Conservation (phyloP, 805 yeast genomes). For the Yamadazyma kitorensis region DNA sequence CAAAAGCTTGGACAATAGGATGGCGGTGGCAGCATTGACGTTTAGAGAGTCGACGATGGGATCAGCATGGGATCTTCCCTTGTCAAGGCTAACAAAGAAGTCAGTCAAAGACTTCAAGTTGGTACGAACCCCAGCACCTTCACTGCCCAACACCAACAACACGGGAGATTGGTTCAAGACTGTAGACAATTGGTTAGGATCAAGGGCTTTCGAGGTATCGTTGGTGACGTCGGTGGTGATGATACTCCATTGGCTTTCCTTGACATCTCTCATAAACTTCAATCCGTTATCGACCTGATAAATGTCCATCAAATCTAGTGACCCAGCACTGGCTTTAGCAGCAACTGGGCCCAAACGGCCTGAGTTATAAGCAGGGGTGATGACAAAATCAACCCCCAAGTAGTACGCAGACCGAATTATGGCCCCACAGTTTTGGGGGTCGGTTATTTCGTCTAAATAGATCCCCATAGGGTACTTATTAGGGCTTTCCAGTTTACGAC, state of each 20-base stretch:
- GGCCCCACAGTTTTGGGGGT: constrained; percentile 87
- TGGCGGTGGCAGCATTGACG: constrained; percentile 86
- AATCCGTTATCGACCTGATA: constrained; percentile 58
- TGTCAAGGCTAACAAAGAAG: constrained; percentile 40
- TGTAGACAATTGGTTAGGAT: constrained; percentile 40
- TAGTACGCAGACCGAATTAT: constrained; percentile 75
- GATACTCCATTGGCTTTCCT: constrained; percentile 64
- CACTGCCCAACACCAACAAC: constrained; percentile 78
- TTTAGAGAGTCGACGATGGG: constrained; percentile 70
- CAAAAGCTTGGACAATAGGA: constrained; percentile 40
- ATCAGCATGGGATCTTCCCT: constrained; percentile 26
- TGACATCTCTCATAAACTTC: constrained; percentile 55
- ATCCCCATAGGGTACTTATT: constrained; percentile 59
- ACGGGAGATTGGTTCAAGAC: constrained; percentile 54
- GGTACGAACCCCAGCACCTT: constrained; percentile 78
- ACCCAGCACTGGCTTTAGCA: constrained; percentile 80
- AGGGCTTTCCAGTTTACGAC: constrained; percentile 12
- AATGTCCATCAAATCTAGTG: constrained; percentile 69
- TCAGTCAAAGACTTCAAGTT: constrained; percentile 59
- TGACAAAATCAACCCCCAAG: constrained; percentile 78
- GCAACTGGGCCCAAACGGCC: constrained; percentile 78
- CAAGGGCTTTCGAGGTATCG: constrained; percentile 35
- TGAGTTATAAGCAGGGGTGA: constrained; percentile 65
- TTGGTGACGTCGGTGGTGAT: constrained; percentile 54
- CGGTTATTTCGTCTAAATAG: constrained; percentile 75